A percentile compares a stretch with the other conserved stretches of the same genome.
These are phyloP conservation scores for Vitis hybrid DNA, from an alignment of 177 flowering plant genomes.

Conservation along the genomic window DNA sequence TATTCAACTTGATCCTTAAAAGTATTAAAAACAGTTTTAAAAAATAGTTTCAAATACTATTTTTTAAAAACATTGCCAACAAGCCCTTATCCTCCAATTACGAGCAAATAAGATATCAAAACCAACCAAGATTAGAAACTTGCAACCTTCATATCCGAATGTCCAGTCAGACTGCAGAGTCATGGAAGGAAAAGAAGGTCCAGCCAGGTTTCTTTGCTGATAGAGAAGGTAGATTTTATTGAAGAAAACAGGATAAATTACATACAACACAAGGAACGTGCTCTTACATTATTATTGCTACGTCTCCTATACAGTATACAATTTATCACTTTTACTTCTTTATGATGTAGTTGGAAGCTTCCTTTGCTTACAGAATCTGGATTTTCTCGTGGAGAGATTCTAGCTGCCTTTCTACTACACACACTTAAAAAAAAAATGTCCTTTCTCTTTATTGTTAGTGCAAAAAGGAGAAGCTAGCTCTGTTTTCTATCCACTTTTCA, in stretches of 20 bases:
- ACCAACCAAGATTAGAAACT: too few relatives aligned
- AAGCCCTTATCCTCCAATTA: too few relatives aligned
- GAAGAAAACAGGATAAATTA: not conserved
- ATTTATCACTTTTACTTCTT: conserved; percentile 10
- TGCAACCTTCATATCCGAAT: too few relatives aligned
- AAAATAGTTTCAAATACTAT: too few relatives aligned
- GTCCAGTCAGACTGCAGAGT: too few relatives aligned
- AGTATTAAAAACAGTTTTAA: too few relatives aligned
- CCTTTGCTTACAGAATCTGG: conserved; percentile 16
- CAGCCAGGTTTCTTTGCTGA: too few relatives aligned
- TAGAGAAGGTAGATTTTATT: not conserved
- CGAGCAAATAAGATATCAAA: too few relatives aligned
- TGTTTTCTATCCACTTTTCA: conserved; percentile 5
- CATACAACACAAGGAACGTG: not conserved
- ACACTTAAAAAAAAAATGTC: not conserved
- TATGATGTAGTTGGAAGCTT: conserved; percentile 1
- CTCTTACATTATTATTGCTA: not conserved
- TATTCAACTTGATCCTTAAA: too few relatives aligned
- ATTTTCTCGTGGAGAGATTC: conserved; percentile 3
- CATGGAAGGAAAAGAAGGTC: too few relatives aligned
- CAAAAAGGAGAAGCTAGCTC: conserved; percentile 1
- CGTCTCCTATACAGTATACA: conserved; percentile 18
- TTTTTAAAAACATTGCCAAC: too few relatives aligned
- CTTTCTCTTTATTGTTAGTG: conserved; percentile 7
- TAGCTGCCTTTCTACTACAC: conserved; percentile 9